These are phyloP conservation scores for Apiotrichum veenhuisii DNA, from an alignment of 1,284 basidiomycete genomes.

Conservation along the genomic window DNA sequence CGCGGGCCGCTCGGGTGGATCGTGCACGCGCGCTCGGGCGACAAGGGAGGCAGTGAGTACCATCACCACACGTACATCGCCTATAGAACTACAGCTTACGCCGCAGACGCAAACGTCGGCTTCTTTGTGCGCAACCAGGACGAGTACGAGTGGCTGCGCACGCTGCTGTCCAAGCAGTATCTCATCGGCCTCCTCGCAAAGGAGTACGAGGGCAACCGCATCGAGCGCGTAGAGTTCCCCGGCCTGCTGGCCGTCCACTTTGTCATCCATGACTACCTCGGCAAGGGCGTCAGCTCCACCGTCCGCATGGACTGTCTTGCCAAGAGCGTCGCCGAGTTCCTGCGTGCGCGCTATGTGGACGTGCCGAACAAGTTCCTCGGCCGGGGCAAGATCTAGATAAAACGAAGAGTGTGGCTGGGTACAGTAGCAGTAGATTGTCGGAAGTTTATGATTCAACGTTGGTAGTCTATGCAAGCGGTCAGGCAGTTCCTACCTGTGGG, in stretches of 20 bases:
- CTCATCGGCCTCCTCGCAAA: constrained; percentile 21
- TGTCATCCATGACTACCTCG: constrained; percentile 40
- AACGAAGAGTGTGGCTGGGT: too few species aligned
- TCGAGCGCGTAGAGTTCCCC: constrained; percentile 33
- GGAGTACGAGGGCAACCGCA: constrained; percentile 21
- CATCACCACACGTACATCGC: too few species aligned
- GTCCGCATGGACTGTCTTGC: constrained; percentile 16
- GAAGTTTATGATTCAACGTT: too few species aligned
- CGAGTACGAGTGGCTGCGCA: constrained; percentile 25
- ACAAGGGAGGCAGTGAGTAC: constrained; percentile 26
- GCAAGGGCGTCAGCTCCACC: constrained; percentile 18
- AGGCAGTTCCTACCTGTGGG: too few species aligned
- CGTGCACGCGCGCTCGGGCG: constrained; percentile 31
- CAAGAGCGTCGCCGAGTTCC: constrained; percentile 19
- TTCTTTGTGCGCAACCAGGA: constrained; percentile 26
- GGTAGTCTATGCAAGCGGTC: too few species aligned
- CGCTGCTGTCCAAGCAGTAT: constrained; percentile 17
- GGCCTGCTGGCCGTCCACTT: constrained; percentile 34
- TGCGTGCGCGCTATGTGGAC: constrained; percentile 12
- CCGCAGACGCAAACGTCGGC: constrained; percentile 25
- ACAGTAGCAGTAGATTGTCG: too few species aligned
- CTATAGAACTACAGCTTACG: too few species aligned
- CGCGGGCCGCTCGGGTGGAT: constrained; percentile 23
- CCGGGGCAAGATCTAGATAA: constrained; percentile 13
- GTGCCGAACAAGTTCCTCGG: constrained; percentile 14